A percentile compares a stretch with the other conserved stretches of the same genome.
Evolutionary conservation across 805 yeast genomes (phyloP).

Genomic region (Ogataea zsoltii): DNA sequence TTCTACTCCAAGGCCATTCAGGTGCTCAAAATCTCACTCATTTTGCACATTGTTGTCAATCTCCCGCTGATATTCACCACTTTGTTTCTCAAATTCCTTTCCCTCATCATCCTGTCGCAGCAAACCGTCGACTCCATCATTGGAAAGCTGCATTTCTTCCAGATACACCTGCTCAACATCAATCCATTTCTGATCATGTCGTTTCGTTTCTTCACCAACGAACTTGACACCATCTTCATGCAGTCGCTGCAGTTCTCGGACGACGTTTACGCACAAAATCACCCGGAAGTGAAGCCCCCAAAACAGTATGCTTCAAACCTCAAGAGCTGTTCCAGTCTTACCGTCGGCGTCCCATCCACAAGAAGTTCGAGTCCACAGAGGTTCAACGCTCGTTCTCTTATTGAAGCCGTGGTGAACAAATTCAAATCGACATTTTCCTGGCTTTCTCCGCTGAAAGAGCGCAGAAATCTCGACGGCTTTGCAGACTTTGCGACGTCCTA

Average conservation of each 20-base stretch:
- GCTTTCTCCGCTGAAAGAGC: conserved; percentile 6
- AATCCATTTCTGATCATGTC: conserved; percentile 42
- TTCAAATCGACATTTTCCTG: background rate
- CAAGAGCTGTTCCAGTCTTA: conserved; percentile 1
- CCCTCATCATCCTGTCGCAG: conserved; percentile 14
- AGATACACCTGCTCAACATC: conserved; percentile 40
- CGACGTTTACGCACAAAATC: conserved; percentile 37
- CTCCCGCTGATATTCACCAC: conserved; percentile 27
- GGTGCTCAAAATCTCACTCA: conserved; percentile 39
- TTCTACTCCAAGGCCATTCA: conserved; percentile 39
- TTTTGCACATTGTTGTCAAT: conserved; percentile 37
- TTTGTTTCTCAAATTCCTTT: conserved; percentile 24
- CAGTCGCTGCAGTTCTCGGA: conserved; percentile 42
- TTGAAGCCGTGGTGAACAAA: conserved; percentile 1
- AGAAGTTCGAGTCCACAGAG: conserved; percentile 4
- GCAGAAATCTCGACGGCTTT: conserved; percentile 13
- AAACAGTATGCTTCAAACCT: conserved; percentile 17
- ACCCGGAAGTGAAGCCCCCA: conserved; percentile 35
- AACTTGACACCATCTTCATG: conserved; percentile 42
- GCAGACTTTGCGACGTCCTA: conserved; percentile 30
- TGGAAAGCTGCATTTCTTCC: conserved; percentile 33
- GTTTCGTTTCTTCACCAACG: conserved; percentile 37
- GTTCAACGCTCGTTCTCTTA: background rate
- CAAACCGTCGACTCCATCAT: conserved; percentile 15
- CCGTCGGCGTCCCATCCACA: background rate